These are phyloP conservation scores for Eutypella sp. DNA, from an alignment of 2,329 filamentous ascomycete genomes.

Conservation along the genomic window DNA sequence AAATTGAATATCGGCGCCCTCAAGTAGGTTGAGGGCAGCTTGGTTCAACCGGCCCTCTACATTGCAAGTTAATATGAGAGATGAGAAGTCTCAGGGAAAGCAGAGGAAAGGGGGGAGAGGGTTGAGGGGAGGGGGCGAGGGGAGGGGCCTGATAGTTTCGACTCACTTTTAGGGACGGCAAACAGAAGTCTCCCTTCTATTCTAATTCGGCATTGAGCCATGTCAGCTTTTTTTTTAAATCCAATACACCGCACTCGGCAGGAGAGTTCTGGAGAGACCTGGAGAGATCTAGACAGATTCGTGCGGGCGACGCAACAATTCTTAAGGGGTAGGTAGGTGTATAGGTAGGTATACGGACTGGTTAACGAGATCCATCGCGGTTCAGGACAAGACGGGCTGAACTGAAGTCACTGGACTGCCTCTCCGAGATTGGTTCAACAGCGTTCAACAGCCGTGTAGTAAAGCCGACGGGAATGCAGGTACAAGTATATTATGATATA, in stretches of 20 bases:
- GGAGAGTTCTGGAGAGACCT: no score
- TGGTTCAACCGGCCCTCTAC: constrained; percentile 89
- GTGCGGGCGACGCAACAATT: background rate
- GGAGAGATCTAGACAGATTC: background rate
- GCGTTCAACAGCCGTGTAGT: no score
- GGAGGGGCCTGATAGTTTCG: no score
- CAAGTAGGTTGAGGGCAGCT: constrained; percentile 81
- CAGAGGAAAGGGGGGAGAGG: no score
- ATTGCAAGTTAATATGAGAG: constrained; percentile 16
- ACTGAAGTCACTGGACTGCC: no score
- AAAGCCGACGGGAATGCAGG: no score
- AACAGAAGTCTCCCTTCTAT: constrained; percentile 91
- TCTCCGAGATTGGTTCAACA: no score
- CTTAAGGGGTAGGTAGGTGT: no score
- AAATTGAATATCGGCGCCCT: constrained; percentile 95
- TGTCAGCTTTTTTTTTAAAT: constrained; percentile 27
- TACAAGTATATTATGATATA: no score
- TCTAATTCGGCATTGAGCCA: constrained; percentile 42
- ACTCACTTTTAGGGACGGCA: constrained; percentile 95
- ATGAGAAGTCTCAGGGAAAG: no score
- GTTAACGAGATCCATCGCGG: constrained; percentile 49
- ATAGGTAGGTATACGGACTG: constrained; percentile 42
- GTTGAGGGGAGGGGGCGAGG: no score
- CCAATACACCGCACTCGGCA: background rate
- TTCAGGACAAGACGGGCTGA: no score